These are phyloP conservation scores for Sarocladium oryzae DNA, from an alignment of 2,329 filamentous ascomycete genomes.

Conservation along the genomic window DNA sequence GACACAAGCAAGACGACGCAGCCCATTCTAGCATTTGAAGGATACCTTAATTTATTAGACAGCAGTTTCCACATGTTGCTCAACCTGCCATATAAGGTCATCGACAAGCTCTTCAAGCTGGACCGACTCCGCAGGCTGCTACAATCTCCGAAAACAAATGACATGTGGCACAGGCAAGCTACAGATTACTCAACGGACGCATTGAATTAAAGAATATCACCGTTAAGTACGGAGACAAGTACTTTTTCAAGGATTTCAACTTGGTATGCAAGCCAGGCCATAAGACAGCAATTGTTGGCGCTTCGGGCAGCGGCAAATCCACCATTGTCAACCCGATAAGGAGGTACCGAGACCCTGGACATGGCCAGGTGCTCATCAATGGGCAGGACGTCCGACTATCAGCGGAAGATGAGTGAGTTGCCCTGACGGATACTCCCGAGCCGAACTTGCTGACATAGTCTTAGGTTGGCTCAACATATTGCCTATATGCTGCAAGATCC, in stretches of 20 bases:
- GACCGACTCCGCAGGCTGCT: neutral
- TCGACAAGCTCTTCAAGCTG: neutral
- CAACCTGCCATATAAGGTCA: neutral
- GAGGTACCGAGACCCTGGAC: conserved; percentile 39
- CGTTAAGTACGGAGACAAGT: neutral
- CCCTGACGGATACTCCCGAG: no score
- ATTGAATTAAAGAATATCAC: neutral
- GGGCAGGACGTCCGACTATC: conserved; percentile 34
- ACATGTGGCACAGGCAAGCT: neutral
- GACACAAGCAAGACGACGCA: no score
- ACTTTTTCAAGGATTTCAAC: neutral
- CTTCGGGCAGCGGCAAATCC: conserved; percentile 61
- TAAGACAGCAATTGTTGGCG: conserved; percentile 70
- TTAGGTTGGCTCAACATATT: conserved; percentile 39
- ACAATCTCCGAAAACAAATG: neutral
- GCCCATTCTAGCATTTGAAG: no score
- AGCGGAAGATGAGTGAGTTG: neutral
- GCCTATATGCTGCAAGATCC: conserved; percentile 53
- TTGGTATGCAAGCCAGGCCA: conserved; percentile 48
- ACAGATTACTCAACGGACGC: neutral
- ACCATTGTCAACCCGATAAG: conserved; percentile 54
- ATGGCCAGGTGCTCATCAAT: conserved; percentile 37
- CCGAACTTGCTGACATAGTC: conserved; percentile 33
- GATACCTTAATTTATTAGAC: no score
- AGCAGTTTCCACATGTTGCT: neutral